A percentile compares a stretch with the other conserved stretches of the same genome.
These are phyloP conservation scores for Zygosaccharomyces siamensis DNA, from an alignment of 805 yeast species.

Conservation along the genomic window DNA sequence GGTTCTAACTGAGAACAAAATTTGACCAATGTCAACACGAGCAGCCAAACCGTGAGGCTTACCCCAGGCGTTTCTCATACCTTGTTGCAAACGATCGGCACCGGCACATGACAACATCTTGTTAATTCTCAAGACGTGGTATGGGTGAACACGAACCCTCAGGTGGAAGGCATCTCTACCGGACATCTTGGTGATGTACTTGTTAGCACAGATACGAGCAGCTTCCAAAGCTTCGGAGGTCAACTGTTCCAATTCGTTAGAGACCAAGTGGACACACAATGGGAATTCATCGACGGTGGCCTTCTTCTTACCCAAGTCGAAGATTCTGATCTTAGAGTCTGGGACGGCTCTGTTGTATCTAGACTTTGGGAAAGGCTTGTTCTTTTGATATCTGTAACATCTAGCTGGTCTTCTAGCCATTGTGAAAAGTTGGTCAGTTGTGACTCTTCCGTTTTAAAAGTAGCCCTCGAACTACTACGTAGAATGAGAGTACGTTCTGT, in stretches of 20 bases:
- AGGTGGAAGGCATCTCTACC: conserved; percentile 99
- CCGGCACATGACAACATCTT: conserved; percentile 99
- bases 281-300: conserved; percentile 99
- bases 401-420: conserved; percentile 99
- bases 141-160: conserved; percentile 99
- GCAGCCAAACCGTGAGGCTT: conserved; percentile 99
- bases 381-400: conserved; percentile 99
- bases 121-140: conserved; percentile 99
- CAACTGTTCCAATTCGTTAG: conserved; percentile 98
- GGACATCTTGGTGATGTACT: conserved; percentile 94
- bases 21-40: conserved; percentile 97
- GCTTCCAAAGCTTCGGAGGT: conserved; percentile 99
- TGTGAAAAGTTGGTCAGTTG: conserved; percentile 42
- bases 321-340: conserved; percentile 98
- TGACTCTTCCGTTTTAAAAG: neutral
- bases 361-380: conserved; percentile 99
- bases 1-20: conserved; percentile 96
- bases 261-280: conserved; percentile 97
- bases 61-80: conserved; percentile 99
- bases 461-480: neutral
- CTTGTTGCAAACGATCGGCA: conserved; percentile 99
- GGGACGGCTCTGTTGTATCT: conserved; percentile 99
- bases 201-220: conserved; percentile 99
- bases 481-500: neutral
- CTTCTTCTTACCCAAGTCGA: conserved; percentile 99